A percentile compares a stretch with the other conserved stretches of the same genome.
Evolutionary conservation across 306 rosid genomes (phyloP).

Genomic region (Lathyrus sativus): DNA sequence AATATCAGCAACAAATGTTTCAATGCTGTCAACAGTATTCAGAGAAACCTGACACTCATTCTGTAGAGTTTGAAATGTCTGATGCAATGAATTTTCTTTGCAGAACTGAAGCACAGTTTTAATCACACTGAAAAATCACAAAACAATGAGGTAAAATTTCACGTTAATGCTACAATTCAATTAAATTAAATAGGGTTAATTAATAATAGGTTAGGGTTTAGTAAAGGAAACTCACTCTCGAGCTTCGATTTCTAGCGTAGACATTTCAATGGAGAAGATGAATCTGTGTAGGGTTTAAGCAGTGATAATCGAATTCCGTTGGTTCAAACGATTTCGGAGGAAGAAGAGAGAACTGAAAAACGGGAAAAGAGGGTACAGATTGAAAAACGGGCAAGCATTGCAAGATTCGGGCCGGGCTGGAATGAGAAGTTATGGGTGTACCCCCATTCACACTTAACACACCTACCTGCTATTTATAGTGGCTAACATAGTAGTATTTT

Average conservation of each 20-base stretch:
- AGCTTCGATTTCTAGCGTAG: conserved; percentile 97
- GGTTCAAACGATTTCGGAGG: too few species aligned
- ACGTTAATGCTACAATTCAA: not conserved
- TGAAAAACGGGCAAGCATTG: too few species aligned
- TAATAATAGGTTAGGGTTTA: not conserved
- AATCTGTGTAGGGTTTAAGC: not conserved
- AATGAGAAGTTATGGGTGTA: too few species aligned
- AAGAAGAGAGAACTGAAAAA: too few species aligned
- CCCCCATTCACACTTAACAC: too few species aligned
- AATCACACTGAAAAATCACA: conserved; percentile 67
- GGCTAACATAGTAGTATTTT: too few species aligned
- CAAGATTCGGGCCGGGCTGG: too few species aligned
- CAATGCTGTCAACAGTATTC: conserved; percentile 95
- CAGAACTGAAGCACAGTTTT: conserved; percentile 98
- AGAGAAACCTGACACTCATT: conserved; percentile 95
- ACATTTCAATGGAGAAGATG: conserved; percentile 45
- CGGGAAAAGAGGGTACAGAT: too few species aligned
- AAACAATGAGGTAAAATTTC: not conserved
- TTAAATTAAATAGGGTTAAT: not conserved
- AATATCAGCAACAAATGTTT: conserved; percentile 87
- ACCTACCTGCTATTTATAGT: too few species aligned
- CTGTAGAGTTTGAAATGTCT: conserved; percentile 87
- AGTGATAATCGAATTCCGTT: not conserved
- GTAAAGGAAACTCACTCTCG: conserved; percentile 65
- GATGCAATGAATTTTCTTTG: conserved; percentile 93